Conservation (phyloP, 169 alveolate species). For the Plasmodium fragile region DNA sequence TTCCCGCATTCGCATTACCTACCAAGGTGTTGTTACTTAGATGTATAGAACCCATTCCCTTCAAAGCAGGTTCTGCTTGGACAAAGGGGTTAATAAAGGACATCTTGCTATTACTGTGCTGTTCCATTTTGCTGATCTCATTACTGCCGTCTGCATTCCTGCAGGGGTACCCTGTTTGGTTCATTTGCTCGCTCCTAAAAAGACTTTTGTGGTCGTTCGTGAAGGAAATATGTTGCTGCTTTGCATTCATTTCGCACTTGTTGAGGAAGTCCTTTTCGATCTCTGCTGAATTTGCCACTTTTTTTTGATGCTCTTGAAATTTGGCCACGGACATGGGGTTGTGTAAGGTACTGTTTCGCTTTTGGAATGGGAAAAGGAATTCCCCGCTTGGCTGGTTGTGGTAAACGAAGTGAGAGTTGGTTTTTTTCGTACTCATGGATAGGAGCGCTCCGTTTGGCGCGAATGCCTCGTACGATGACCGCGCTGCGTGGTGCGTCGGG, state of each 20-base stretch:
- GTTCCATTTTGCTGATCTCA: not conserved
- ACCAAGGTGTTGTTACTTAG: conserved; percentile 7
- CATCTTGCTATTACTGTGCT: conserved; percentile 9
- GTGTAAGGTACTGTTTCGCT: conserved; percentile 43
- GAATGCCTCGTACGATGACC: not conserved
- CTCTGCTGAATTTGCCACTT: conserved; percentile 8
- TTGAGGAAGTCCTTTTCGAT: not conserved
- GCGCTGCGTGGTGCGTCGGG: not conserved
- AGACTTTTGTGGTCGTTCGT: not conserved
- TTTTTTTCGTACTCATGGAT: conserved; percentile 1
- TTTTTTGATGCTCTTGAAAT: conserved; percentile 15
- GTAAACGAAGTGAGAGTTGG: conserved; percentile 8
- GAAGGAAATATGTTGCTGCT: not conserved
- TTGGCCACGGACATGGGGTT: conserved; percentile 1
- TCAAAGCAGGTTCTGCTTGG: not conserved
- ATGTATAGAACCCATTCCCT: conserved; percentile 5
- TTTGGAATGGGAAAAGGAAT: conserved; percentile 23
- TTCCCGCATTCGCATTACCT: not conserved
- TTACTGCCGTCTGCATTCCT: not conserved
- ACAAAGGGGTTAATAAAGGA: conserved; percentile 17
- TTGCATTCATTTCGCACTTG: conserved; percentile 14
- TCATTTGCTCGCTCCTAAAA: not conserved
- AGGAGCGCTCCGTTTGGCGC: not conserved
- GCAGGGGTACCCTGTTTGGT: not conserved
- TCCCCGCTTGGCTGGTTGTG: conserved; percentile 10